These are phyloP conservation scores for Astrocystis sublimbata DNA, from an alignment of 495 filamentous ascomycete genomes.

Conservation along the genomic window DNA sequence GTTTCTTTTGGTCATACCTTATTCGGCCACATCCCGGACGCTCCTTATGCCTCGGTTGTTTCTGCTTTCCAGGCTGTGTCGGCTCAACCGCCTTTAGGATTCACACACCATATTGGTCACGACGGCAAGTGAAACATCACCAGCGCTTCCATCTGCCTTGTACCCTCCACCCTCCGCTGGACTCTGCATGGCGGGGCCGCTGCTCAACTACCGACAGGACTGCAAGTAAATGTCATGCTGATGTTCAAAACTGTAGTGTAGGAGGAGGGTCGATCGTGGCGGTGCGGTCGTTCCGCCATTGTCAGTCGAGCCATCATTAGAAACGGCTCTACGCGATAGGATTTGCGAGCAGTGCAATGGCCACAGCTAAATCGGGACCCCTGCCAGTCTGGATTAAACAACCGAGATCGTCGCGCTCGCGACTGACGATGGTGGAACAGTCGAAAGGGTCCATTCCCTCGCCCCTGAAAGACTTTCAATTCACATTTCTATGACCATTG, in stretches of 20 bases:
- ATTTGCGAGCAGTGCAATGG: conserved; percentile 4
- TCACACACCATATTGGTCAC: neutral
- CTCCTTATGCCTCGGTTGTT: conserved; percentile 11
- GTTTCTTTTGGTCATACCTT: neutral
- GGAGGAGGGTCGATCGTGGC: conserved; percentile 11
- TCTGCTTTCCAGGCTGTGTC: conserved; percentile 4
- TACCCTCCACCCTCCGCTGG: neutral
- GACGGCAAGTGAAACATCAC: conserved; percentile 16
- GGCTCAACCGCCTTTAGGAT: conserved; percentile 9
- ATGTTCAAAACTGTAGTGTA: neutral
- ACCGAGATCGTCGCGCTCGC: conserved; percentile 15
- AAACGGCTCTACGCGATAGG: conserved; percentile 16
- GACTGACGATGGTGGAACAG: conserved; percentile 11
- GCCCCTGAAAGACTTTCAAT: conserved; percentile 8
- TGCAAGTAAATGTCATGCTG: conserved; percentile 1
- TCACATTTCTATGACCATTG: conserved; percentile 10
- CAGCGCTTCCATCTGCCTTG: conserved; percentile 1
- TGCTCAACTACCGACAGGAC: neutral
- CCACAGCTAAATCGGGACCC: conserved; percentile 6
- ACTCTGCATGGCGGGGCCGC: conserved; percentile 1
- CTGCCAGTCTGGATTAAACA: conserved; percentile 11
- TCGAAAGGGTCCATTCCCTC: conserved; percentile 8
- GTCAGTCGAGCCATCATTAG: conserved; percentile 17
- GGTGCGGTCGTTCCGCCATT: conserved; percentile 2
- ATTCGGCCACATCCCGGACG: conserved; percentile 10